These are phyloP conservation scores for Nicotiana undulata DNA, from an alignment of 257 asterid species.

Conservation along the genomic window DNA sequence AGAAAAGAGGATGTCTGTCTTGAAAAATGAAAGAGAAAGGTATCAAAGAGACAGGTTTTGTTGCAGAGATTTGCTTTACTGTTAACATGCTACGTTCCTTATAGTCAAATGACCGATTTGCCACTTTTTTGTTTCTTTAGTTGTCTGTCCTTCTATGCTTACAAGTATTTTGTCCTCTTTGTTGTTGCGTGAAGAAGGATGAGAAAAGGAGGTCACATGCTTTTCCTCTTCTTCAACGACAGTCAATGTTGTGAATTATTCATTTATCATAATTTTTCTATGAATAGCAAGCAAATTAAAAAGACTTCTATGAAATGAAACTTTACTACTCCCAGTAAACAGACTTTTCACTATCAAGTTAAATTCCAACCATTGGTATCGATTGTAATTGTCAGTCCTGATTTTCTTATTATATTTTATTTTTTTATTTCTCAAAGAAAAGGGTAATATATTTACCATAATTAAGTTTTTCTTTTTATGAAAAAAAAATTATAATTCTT, in stretches of 20 bases:
- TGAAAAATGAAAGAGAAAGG: constrained; percentile 31
- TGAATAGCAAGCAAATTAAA: background rate
- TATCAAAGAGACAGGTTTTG: constrained; percentile 20
- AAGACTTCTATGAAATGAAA: background rate
- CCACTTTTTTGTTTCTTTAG: background rate
- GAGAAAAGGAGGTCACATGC: background rate
- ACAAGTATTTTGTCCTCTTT: background rate
- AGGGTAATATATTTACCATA: no score
- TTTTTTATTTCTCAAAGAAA: no score
- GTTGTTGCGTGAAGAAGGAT: background rate
- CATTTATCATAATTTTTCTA: background rate
- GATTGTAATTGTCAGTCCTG: no score
- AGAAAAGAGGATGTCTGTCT: constrained; percentile 31
- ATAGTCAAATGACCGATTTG: background rate
- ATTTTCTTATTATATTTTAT: no score
- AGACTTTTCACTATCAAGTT: background rate
- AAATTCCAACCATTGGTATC: background rate
- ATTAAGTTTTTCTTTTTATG: no score
- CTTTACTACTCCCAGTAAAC: background rate
- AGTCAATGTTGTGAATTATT: background rate
- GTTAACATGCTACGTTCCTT: constrained; percentile 20
- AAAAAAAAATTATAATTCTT: no score
- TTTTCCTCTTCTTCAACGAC: constrained; percentile 1
- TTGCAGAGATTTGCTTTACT: constrained; percentile 40
- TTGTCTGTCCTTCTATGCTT: background rate